phyloP scores from a whole-genome alignment of 1,284 basidiomycete genomes.

The Malassezia equina region DNA sequence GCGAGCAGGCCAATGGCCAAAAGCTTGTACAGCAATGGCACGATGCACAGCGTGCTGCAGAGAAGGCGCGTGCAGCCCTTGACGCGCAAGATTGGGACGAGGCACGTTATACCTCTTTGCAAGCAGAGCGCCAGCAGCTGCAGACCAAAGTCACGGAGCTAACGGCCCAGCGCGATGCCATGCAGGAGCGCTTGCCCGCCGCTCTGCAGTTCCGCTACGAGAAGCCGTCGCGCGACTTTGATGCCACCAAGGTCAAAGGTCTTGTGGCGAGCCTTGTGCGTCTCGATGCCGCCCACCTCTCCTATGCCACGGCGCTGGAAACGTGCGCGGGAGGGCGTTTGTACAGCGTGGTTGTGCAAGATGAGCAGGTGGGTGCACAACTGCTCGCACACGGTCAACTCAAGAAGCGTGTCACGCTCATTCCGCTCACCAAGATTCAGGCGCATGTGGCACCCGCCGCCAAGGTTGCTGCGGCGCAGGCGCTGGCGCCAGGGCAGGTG shows the following conservation, averaged over 20 bases:
- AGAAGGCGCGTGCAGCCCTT: constrained; percentile 55
- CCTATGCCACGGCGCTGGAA: constrained; percentile 81
- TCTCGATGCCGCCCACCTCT: constrained; percentile 58
- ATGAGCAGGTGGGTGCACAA: constrained; percentile 76
- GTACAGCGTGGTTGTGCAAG: constrained; percentile 73
- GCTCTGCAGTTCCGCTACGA: constrained; percentile 75
- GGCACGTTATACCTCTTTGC: constrained; percentile 63
- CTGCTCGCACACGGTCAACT: constrained; percentile 72
- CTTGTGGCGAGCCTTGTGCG: constrained; percentile 59
- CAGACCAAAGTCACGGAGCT: constrained; percentile 57
- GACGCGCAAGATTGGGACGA: constrained; percentile 64
- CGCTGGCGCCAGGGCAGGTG: constrained; percentile 67
- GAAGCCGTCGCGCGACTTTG: constrained; percentile 69
- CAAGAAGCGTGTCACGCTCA: constrained; percentile 81
- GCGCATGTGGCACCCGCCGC: constrained; percentile 59
- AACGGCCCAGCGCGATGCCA: constrained; percentile 61
- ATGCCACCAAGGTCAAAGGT: constrained; percentile 78
- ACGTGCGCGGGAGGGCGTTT: constrained; percentile 80
- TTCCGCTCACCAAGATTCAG: constrained; percentile 86
- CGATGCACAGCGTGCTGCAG: constrained; percentile 50
- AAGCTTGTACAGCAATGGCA: constrained; percentile 57
- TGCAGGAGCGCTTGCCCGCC: constrained; percentile 59
- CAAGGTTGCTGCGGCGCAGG: constrained; percentile 67
- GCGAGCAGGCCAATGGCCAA: constrained; percentile 72
- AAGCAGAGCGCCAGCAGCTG: constrained; percentile 56